Conservation (phyloP, 495 filamentous ascomycete genomes). For the Hypoxylon fuscum region DNA sequence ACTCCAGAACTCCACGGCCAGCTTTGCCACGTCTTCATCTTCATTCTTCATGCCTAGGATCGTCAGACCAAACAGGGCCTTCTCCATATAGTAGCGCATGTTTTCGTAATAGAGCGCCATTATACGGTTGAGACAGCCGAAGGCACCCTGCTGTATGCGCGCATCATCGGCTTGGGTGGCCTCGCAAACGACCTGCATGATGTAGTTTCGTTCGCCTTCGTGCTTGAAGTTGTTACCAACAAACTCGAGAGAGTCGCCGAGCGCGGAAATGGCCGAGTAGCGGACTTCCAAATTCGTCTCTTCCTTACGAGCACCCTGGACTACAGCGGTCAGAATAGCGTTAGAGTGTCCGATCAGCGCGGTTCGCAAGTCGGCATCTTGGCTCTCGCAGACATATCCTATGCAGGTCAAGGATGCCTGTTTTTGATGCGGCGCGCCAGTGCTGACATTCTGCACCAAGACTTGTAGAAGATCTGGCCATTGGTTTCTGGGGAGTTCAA, state of each 20-base stretch:
- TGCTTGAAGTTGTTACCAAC: constrained; percentile 98
- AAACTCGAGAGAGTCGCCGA: constrained; percentile 97
- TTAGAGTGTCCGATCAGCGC: constrained; percentile 89
- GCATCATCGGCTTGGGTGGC: constrained; percentile 91
- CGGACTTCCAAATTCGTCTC: constrained; percentile 91
- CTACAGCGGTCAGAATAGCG: constrained; percentile 95
- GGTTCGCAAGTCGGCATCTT: constrained; percentile 84
- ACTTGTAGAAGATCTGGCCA: constrained; percentile 94
- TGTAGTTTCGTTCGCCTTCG: constrained; percentile 98
- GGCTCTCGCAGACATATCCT: constrained; percentile 96
- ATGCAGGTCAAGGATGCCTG: constrained; percentile 93
- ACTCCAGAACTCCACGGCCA: constrained; percentile 99
- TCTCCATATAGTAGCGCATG: constrained; percentile 99
- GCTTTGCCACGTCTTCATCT: constrained; percentile 96
- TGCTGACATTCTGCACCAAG: constrained; percentile 90
- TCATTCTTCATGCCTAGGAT: constrained; percentile 98
- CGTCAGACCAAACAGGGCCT: constrained; percentile 97
- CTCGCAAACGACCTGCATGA: constrained; percentile 99
- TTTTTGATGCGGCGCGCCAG: constrained; percentile 84
- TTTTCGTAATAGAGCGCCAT: constrained; percentile 99
- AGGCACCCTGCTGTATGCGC: constrained; percentile 92
- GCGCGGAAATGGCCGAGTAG: constrained; percentile 87
- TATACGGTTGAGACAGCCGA: constrained; percentile 96
- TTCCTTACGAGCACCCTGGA: constrained; percentile 96
- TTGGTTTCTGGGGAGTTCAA: constrained; percentile 91